A percentile compares a stretch with the other conserved stretches of the same genome.
These are phyloP conservation scores for Stagonosporopsis vannaccii DNA, from an alignment of 2,329 filamentous ascomycete genomes.

Conservation along the genomic window DNA sequence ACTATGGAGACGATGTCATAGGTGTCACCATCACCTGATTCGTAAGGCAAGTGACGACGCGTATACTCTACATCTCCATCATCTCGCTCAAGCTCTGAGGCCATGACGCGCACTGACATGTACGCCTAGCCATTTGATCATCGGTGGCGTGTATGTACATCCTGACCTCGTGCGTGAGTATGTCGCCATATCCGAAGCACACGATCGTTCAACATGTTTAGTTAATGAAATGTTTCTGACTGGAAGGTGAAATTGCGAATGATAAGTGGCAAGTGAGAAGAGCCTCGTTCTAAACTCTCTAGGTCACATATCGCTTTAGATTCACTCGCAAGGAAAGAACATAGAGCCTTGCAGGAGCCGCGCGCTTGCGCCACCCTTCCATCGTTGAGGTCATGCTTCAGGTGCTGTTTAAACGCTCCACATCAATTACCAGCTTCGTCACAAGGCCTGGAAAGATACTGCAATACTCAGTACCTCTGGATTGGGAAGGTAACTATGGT, in stretches of 20 bases:
- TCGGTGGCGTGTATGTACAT: background rate
- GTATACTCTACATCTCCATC: background rate
- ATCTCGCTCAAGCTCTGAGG: background rate
- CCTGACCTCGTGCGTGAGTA: background rate
- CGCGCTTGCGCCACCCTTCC: no score
- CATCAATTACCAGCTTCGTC: no score
- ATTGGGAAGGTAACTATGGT: no score
- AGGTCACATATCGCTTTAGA: background rate
- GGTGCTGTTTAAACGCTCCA: no score
- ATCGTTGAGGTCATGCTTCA: no score
- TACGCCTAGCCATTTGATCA: background rate
- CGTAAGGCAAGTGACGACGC: background rate
- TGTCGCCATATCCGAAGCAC: background rate
- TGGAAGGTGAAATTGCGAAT: background rate
- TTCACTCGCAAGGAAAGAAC: background rate
- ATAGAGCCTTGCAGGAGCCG: no score
- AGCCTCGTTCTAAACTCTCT: background rate
- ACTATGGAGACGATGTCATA: background rate
- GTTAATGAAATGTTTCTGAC: background rate
- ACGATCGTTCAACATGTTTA: background rate
- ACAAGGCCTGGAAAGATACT: no score
- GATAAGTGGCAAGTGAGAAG: background rate
- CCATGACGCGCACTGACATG: background rate
- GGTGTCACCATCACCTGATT: background rate
- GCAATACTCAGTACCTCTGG: no score